Conservation (phyloP, 1,139 yeast genomes). For the Dujonia santamariae region DNA sequence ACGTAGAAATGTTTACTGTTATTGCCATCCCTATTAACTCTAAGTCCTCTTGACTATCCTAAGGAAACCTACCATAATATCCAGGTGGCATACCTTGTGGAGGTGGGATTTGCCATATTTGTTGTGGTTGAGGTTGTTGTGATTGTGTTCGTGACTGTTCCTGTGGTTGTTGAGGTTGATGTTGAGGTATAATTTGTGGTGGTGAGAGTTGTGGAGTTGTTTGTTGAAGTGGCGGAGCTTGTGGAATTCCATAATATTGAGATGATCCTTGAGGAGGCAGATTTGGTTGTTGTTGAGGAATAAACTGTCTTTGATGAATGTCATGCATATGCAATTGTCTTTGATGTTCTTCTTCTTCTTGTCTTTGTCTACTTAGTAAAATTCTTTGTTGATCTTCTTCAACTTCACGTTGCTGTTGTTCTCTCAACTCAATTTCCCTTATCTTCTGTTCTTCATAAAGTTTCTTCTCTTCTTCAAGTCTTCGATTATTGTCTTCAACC, state of each 20-base stretch:
- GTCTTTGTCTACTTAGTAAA: background rate
- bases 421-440: conserved; percentile 6
- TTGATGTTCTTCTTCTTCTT: background rate
- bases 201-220: background rate
- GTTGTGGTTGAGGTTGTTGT: conserved; percentile 1
- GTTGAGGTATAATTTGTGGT: background rate
- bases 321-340: conserved; percentile 1
- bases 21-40: too few relatives aligned
- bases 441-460: conserved; percentile 11
- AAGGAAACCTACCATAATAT: conserved; percentile 1
- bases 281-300: conserved; percentile 10
- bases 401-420: conserved; percentile 9
- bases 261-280: conserved; percentile 6
- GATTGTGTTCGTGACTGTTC: background rate
- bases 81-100: background rate
- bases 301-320: conserved; percentile 1
- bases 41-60: too few relatives aligned
- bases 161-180: background rate
- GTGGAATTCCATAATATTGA: conserved; percentile 8
- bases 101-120: background rate
- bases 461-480: too few relatives aligned
- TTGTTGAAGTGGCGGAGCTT: conserved; percentile 1
- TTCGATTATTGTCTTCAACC: too few relatives aligned
- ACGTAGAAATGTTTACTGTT: too few relatives aligned
- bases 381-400: background rate